Evolutionary conservation across 257 asterid species (phyloP).

Genomic region (Verbascum thapsus): DNA sequence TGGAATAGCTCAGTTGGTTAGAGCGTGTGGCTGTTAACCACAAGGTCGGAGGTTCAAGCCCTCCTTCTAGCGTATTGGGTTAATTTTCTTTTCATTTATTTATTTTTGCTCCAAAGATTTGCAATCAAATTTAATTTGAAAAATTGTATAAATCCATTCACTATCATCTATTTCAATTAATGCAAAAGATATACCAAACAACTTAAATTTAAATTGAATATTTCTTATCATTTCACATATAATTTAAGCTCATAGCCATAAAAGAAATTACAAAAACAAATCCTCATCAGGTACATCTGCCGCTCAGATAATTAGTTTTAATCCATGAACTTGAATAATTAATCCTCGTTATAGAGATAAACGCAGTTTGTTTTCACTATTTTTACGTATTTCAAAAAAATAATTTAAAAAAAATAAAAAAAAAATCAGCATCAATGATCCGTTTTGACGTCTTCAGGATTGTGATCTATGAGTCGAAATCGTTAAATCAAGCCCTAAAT

Average conservation of each 20-base stretch:
- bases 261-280: not conserved
- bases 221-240: not conserved
- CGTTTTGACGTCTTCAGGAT: conserved; percentile 22
- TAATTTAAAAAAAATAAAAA: too few species aligned
- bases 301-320: conserved; percentile 9
- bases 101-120: too few species aligned
- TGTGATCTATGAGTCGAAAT: conserved; percentile 34
- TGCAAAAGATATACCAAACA: too few species aligned
- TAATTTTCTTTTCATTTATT: too few species aligned
- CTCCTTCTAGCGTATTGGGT: conserved; percentile 61
- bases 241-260: conserved; percentile 1
- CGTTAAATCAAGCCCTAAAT: conserved; percentile 51
- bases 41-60: conserved; percentile 80
- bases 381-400: not conserved
- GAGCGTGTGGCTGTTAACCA: conserved; percentile 98
- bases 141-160: too few species aligned
- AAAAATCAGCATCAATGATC: conserved; percentile 8
- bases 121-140: too few species aligned
- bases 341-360: conserved; percentile 26
- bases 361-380: conserved; percentile 4
- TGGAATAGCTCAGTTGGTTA: conserved; percentile 97
- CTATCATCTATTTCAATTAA: too few species aligned
- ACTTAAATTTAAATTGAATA: too few species aligned
- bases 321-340: conserved; percentile 21
- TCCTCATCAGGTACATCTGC: conserved; percentile 22